Evolutionary conservation across 495 filamentous ascomycete species (phyloP).

Genomic region (Aspergillus asperescens): DNA sequence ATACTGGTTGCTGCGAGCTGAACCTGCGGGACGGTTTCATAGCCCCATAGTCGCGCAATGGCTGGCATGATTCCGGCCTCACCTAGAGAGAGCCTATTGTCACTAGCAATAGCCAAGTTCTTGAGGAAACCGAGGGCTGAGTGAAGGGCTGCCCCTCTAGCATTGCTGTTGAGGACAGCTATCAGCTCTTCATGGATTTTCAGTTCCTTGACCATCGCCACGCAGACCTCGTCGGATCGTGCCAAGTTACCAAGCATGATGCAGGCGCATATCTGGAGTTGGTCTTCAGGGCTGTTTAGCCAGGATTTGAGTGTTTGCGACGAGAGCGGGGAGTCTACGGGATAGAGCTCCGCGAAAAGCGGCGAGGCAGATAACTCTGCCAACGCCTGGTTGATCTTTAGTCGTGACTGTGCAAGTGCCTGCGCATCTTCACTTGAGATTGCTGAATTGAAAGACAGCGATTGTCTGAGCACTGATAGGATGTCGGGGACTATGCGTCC

Average conservation of each 20-base stretch:
- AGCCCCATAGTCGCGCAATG: constrained; percentile 56
- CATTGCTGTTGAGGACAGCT: constrained; percentile 42
- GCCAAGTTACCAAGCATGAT: constrained; percentile 73
- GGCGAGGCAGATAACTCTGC: constrained; percentile 59
- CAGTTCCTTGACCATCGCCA: constrained; percentile 48
- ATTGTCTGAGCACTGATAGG: constrained; percentile 30
- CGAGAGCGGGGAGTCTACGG: constrained; percentile 46
- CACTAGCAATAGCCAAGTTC: constrained; percentile 65
- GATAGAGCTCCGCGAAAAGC: constrained; percentile 48
- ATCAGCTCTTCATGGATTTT: constrained; percentile 54
- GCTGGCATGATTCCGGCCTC: constrained; percentile 46
- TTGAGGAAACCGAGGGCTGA: constrained; percentile 69
- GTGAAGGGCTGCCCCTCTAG: constrained; percentile 54
- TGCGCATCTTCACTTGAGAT: constrained; percentile 44
- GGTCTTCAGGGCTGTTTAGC: constrained; percentile 44
- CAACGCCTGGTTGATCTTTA: constrained; percentile 51
- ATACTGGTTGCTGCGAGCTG: constrained; percentile 66
- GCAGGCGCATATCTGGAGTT: constrained; percentile 69
- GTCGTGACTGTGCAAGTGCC: constrained; percentile 48
- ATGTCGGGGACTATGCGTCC: constrained; percentile 29
- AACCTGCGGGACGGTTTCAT: constrained; percentile 59
- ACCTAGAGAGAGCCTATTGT: constrained; percentile 57
- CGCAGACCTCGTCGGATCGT: constrained; percentile 61
- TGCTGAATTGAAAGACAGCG: constrained; percentile 26
- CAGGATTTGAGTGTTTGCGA: constrained; percentile 51